Evolutionary conservation across 352 stramenopile genomes (phyloP), one percentile per base, ranked within the genome.

Genomic region (Globisporangium abappressorium): DNA sequence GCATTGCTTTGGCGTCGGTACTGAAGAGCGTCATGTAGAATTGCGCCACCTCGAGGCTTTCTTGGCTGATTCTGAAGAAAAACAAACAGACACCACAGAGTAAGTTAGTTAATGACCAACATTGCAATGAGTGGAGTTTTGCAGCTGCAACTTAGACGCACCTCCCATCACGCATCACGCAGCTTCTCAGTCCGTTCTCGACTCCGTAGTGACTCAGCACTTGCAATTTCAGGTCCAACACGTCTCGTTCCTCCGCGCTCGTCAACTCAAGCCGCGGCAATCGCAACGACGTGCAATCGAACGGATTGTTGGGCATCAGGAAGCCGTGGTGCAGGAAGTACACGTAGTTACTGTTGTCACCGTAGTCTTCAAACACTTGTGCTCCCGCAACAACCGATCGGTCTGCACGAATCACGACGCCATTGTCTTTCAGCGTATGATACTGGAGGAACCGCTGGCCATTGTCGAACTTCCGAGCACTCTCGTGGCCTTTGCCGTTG

Each of bases 341-440:
- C 5, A 90, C 74, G 71, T 91, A 92, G 66, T 97, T 98, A 76
- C 86, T 84, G 68, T 97, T 97, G 80, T 98, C 92, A n/a, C 94
- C 94, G 51, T 99, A 99, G 75, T 98, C 94, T 79, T 98, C 95
- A 63, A 97, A 93, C 6, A 98, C 70, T 65, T 98, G 92, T 2
- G 71, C 43, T 9, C 62, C 66, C 0, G 28, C 56, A 0, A 9
- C 26, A 5, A 74, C 80, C 0, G 61, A 18, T 14, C 91, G 85
- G 69, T 97, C 92, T 6, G 88, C 85, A 24, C 72, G 72, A n/a
- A 97, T 80, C 3, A 69, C 66, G 69, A 94, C 85, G 5, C 73
- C 77, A n/a, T 61, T 34, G 24, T 62, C 43, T 1, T 75, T 58
- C 8, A 93, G 67, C 55, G 72, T 60, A 58, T 93, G 87, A 34